A percentile compares a stretch with the other conserved stretches of the same genome.
Conservation (phyloP, 306 rosid genomes). For the Gillenia trifoliata region DNA sequence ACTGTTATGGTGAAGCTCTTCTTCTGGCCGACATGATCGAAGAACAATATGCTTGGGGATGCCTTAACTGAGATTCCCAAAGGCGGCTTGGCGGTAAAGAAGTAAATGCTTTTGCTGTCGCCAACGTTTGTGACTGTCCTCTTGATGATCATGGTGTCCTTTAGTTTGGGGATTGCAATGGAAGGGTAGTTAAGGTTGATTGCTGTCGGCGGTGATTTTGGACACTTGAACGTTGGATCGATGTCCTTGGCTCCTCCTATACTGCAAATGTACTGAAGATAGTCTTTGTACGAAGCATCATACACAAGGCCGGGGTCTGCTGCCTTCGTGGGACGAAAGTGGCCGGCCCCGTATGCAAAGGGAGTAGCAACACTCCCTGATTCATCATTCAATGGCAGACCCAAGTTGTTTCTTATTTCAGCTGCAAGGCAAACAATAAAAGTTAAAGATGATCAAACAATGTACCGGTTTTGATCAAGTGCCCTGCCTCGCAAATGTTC, state of each 20-base stretch:
- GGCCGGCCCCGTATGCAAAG: slow-evolving; percentile 79
- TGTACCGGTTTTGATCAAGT: neutral
- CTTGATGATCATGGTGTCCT: slow-evolving; percentile 27
- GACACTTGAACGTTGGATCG: slow-evolving; percentile 41
- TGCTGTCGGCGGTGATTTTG: slow-evolving; percentile 28
- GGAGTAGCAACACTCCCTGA: slow-evolving; percentile 55
- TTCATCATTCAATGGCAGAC: slow-evolving; percentile 54
- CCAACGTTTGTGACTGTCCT: slow-evolving; percentile 88
- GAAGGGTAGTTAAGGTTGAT: slow-evolving; percentile 79
- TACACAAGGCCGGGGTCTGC: slow-evolving; percentile 83
- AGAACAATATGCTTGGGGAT: slow-evolving; percentile 48
- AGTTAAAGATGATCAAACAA: neutral
- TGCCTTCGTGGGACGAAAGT: slow-evolving; percentile 61
- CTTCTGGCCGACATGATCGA: slow-evolving; percentile 52
- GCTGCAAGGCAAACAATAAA: slow-evolving; percentile 35
- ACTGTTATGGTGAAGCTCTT: slow-evolving; percentile 56
- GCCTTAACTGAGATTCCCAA: slow-evolving; percentile 48
- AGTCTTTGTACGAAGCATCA: slow-evolving; percentile 70
- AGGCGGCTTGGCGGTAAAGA: slow-evolving; percentile 49
- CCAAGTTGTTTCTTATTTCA: slow-evolving; percentile 50
- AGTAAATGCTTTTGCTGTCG: slow-evolving; percentile 41
- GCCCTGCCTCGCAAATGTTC: neutral
- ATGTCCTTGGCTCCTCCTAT: slow-evolving; percentile 31
- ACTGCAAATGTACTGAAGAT: slow-evolving; percentile 56
- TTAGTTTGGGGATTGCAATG: slow-evolving; percentile 57